phyloP scores from a whole-genome alignment of 306 rosid species.

The Cajanus cajan region DNA sequence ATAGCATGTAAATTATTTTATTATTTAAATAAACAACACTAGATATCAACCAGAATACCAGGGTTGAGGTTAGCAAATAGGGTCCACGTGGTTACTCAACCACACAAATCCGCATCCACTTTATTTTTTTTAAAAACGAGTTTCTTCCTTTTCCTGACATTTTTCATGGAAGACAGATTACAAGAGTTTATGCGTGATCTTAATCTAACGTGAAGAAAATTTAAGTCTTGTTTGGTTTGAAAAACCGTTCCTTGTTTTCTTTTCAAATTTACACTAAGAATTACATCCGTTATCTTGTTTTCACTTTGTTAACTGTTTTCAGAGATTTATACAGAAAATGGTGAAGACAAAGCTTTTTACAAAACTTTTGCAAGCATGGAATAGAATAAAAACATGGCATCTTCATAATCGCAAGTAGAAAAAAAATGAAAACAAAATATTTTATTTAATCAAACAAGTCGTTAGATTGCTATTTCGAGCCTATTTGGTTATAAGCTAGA shows the following conservation, averaged over 20 bases:
- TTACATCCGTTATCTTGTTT: neutral
- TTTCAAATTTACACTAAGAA: neutral
- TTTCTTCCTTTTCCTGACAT: neutral
- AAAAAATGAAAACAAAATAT: neutral
- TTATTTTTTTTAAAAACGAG: neutral
- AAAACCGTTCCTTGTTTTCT: neutral
- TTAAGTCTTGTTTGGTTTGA: neutral
- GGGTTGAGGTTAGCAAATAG: neutral
- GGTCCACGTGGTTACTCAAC: slow-evolving; percentile 11
- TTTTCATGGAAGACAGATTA: slow-evolving; percentile 1
- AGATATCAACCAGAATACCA: slow-evolving; percentile 1
- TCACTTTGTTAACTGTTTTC: neutral
- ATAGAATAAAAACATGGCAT: neutral
- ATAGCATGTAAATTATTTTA: neutral
- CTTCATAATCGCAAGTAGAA: neutral
- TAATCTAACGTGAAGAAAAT: neutral
- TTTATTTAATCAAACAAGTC: neutral
- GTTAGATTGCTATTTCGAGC: slow-evolving; percentile 6
- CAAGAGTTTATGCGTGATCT: neutral
- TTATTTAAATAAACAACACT: neutral
- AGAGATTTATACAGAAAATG: neutral
- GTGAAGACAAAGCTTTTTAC: neutral
- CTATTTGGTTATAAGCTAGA: no score
- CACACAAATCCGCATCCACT: neutral
- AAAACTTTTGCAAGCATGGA: neutral